phyloP scores from a whole-genome alignment of 2,329 filamentous ascomycete genomes.

The Penicillium sp. region DNA sequence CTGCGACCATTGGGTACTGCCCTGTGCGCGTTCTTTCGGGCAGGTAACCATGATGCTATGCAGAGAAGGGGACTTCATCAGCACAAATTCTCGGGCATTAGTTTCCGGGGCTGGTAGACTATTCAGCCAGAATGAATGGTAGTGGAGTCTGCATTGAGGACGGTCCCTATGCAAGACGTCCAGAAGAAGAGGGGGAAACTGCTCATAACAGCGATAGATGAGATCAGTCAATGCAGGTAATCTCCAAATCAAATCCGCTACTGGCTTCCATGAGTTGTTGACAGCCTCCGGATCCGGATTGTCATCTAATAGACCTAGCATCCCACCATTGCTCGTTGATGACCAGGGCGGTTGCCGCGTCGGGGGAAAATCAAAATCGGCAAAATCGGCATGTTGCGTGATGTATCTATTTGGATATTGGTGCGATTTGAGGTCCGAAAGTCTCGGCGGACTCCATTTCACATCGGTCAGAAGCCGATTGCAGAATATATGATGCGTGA shows the following conservation, averaged over 20 bases:
- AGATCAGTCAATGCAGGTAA: conserved; percentile 1
- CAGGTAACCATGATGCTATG: not conserved
- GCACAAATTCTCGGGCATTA: not conserved
- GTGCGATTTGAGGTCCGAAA: not conserved
- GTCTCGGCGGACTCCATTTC: not conserved
- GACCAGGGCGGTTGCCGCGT: not conserved
- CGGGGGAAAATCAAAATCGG: no score
- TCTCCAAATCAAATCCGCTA: not conserved
- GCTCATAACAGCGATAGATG: not conserved
- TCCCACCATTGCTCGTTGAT: not conserved
- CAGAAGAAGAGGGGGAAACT: not conserved
- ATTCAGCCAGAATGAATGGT: not conserved
- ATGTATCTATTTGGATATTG: not conserved
- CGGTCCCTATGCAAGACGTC: not conserved
- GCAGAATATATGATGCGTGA: not conserved
- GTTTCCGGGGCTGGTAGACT: not conserved
- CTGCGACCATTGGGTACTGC: not conserved
- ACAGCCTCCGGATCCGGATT: not conserved
- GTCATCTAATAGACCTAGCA: no score
- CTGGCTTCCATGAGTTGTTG: not conserved
- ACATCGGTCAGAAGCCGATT: not conserved
- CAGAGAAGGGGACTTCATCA: not conserved
- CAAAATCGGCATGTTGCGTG: conserved; percentile 1
- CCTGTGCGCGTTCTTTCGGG: not conserved
- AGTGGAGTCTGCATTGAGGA: conserved; percentile 2